phyloP scores from a whole-genome alignment of 2,329 filamentous ascomycete genomes.

The Aureobasidium sp. region DNA sequence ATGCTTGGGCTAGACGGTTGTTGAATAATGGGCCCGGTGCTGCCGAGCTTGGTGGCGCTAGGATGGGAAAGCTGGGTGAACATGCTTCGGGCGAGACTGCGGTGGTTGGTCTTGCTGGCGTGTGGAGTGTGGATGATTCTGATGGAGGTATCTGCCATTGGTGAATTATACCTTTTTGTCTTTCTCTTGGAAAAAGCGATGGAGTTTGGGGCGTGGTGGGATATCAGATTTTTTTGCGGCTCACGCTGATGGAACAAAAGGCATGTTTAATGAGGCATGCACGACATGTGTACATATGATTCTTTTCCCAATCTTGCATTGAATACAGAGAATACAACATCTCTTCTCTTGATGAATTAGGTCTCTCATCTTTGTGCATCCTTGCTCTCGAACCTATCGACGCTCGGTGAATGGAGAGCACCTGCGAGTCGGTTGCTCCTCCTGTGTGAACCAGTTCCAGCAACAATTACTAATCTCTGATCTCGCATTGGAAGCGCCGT shows the following conservation, averaged over 20 bases:
- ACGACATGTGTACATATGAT: constrained; percentile 1
- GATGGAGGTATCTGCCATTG: constrained; percentile 56
- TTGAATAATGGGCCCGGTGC: constrained; percentile 45
- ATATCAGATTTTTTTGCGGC: background rate
- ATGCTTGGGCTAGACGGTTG: constrained; percentile 54
- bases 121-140: constrained; percentile 82
- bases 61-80: constrained; percentile 47
- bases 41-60: constrained; percentile 37
- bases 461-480: background rate
- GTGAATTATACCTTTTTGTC: constrained; percentile 26
- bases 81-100: constrained; percentile 49
- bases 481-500: background rate
- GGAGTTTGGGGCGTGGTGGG: background rate
- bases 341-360: background rate
- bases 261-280: background rate
- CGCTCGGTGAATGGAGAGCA: no score
- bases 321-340: background rate
- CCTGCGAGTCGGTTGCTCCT: background rate
- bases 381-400: background rate
- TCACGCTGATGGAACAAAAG: background rate
- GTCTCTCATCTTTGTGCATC: background rate
- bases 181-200: constrained; percentile 1
- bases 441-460: background rate
- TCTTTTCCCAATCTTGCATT: background rate
- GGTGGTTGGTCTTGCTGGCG: constrained; percentile 68